phyloP scores from a whole-genome alignment of 108 stramenopile species.

The Skeletonema grethae region DNA sequence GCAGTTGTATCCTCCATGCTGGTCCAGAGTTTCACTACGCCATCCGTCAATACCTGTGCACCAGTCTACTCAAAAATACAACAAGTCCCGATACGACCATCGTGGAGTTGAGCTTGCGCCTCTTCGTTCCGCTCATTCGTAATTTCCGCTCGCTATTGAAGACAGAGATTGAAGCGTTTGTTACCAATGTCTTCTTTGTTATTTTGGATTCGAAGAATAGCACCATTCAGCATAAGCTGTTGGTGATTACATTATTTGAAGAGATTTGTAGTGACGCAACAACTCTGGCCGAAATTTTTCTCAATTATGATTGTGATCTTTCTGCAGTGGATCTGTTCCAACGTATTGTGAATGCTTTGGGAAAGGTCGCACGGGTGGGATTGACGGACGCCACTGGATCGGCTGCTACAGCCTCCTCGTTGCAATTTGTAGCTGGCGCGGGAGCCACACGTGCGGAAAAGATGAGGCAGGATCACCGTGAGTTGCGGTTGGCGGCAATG shows the following conservation, averaged over 20 bases:
- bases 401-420: conserved; percentile 29
- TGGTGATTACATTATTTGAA: conserved; percentile 93
- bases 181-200: conserved; percentile 97
- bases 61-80: conserved; percentile 93
- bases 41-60: conserved; percentile 92
- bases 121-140: conserved; percentile 91
- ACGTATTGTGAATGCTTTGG: conserved; percentile 91
- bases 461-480: conserved; percentile 66
- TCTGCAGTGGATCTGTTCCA: conserved; percentile 92
- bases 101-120: conserved; percentile 88
- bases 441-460: conserved; percentile 72
- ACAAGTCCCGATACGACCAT: conserved; percentile 84
- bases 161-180: conserved; percentile 96
- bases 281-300: conserved; percentile 93
- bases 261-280: conserved; percentile 88
- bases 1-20: conserved; percentile 57
- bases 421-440: conserved; percentile 52
- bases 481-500: conserved; percentile 81
- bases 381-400: conserved; percentile 47
- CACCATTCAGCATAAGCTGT: conserved; percentile 90
- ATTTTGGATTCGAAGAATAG: conserved; percentile 94
- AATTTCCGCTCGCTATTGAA: conserved; percentile 91
- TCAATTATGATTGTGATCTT: conserved; percentile 99
- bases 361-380: conserved; percentile 82
- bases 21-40: conserved; percentile 89